These are phyloP conservation scores for Phyllosticta ampelicida DNA, from an alignment of 2,329 filamentous ascomycete genomes.

Conservation along the genomic window DNA sequence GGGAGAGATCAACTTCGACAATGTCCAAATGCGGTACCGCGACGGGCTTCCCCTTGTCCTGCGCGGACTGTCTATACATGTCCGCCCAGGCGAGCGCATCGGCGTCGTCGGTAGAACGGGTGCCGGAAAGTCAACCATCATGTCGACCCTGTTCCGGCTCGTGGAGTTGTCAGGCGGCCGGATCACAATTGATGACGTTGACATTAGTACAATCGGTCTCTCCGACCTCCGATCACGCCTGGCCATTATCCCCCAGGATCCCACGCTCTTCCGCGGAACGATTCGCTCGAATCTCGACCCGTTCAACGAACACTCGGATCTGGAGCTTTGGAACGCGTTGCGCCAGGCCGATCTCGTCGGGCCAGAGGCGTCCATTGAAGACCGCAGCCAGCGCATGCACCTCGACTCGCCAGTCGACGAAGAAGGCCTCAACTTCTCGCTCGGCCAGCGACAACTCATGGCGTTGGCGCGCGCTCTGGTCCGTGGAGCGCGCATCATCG, in stretches of 20 bases:
- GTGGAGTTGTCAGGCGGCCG: slow-evolving; percentile 37
- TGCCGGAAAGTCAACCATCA: slow-evolving; percentile 74
- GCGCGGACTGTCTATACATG: slow-evolving; percentile 49
- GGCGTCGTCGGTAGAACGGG: slow-evolving; percentile 74
- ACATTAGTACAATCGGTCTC: slow-evolving; percentile 62
- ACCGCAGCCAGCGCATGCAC: slow-evolving; percentile 53
- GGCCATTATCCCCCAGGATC: slow-evolving; percentile 76
- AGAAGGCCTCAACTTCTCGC: slow-evolving; percentile 89
- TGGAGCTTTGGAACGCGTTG: slow-evolving; percentile 67
- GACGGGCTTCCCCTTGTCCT: slow-evolving; percentile 39
- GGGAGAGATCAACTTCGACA: slow-evolving; percentile 52
- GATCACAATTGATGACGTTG: slow-evolving; percentile 39
- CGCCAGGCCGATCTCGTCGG: slow-evolving; percentile 64
- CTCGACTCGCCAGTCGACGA: slow-evolving; percentile 83
- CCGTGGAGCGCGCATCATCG: slow-evolving; percentile 77
- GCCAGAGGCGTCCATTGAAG: slow-evolving; percentile 35
- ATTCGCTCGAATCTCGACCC: slow-evolving; percentile 72
- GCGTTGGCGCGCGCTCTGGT: slow-evolving; percentile 86
- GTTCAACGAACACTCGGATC: slow-evolving; percentile 66
- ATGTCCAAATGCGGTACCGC: slow-evolving; percentile 43
- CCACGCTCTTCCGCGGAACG: slow-evolving; percentile 71
- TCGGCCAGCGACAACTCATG: slow-evolving; percentile 92
- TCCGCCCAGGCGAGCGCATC: slow-evolving; percentile 65
- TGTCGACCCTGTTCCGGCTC: slow-evolving; percentile 71
- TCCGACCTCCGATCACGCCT: slow-evolving; percentile 65